Evolutionary conservation across 2,329 filamentous ascomycete genomes (phyloP), one percentile per base, ranked within the genome.

Genomic region (Sphaerulina musiva): DNA sequence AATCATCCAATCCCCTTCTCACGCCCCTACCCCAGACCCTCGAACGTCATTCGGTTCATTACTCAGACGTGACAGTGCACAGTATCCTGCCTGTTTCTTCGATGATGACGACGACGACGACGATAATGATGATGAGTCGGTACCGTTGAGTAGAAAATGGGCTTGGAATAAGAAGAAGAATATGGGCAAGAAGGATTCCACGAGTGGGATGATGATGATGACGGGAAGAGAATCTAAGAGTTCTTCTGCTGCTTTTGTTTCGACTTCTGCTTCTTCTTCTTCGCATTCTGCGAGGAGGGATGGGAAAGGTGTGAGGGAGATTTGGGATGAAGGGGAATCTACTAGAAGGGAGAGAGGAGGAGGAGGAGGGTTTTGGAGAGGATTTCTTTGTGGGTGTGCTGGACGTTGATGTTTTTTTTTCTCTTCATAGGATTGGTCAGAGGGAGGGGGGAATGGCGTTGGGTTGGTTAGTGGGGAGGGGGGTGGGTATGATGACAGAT

Each of bases 81-180:
- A 62, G 31, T 65, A 67, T 51, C 63, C 65, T 9, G 64, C 59
- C 14, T 68, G 65, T 38, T 68, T 68, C 48, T 68, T 68, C 44
- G 66, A 66, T 31, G 59, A 64, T 48, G 62, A 66, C 20, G 59
- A 64, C 38, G 61, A 62, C 44, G 64, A 67, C 26, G 57, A 64
- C 29, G 62, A 63, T 6, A 4, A 29, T 43, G 52, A 54, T 29
- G 59, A 60, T 38, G 59, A 59, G 20, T 54, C 48, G 4, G 51
- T 52, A 49, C 61, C 62, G 4, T 43, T 64, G 55, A 43, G 60
- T 48, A 55, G 56, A 54, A 64, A 62, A 40, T 64, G 62, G 20
- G 57, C 48, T 9, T 59, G 60, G 61, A 57, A 52, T 53, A 60
- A 56, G 47, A 17, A 17, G 14, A 17, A 17, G 14, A 17, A 17